A percentile compares a stretch with the other conserved stretches of the same genome.
phyloP scores from a whole-genome alignment of 1,139 yeast species.

The Pichia sp. region DNA sequence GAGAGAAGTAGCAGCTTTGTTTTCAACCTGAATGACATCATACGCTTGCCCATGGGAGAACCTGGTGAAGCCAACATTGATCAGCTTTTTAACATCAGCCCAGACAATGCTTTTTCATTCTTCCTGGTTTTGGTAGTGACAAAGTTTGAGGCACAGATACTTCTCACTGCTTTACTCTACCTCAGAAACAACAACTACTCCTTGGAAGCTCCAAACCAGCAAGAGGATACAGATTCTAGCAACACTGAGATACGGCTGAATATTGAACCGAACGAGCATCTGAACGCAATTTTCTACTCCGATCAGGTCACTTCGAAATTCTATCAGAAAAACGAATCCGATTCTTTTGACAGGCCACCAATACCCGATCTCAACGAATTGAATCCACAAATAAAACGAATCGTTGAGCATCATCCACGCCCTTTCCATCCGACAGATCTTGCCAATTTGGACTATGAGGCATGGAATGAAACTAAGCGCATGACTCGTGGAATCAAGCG shows the following conservation, averaged over 20 bases:
- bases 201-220: not conserved
- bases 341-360: slow-evolving; percentile 24
- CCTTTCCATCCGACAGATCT: slow-evolving; percentile 32
- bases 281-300: slow-evolving; percentile 3
- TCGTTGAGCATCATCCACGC: slow-evolving; percentile 27
- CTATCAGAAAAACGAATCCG: slow-evolving; percentile 18
- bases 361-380: slow-evolving; percentile 25
- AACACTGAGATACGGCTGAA: not conserved
- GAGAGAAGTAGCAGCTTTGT: slow-evolving; percentile 6
- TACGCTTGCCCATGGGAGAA: slow-evolving; percentile 10
- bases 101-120: slow-evolving; percentile 19
- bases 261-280: not conserved
- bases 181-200: slow-evolving; percentile 22
- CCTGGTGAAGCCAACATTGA: slow-evolving; percentile 28
- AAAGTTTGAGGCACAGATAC: slow-evolving; percentile 39
- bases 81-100: slow-evolving; percentile 26
- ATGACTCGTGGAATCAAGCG: slow-evolving; percentile 38
- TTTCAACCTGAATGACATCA: slow-evolving; percentile 7
- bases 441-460: slow-evolving; percentile 42
- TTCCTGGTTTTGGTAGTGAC: slow-evolving; percentile 33
- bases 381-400: slow-evolving; percentile 23
- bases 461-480: slow-evolving; percentile 37
- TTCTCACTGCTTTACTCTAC: slow-evolving; percentile 29
- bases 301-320: slow-evolving; percentile 10
- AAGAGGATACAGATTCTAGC: not conserved